Evolutionary conservation across 2,329 filamentous ascomycete genomes (phyloP).

Genomic region (Bipolaris sorokiniana): DNA sequence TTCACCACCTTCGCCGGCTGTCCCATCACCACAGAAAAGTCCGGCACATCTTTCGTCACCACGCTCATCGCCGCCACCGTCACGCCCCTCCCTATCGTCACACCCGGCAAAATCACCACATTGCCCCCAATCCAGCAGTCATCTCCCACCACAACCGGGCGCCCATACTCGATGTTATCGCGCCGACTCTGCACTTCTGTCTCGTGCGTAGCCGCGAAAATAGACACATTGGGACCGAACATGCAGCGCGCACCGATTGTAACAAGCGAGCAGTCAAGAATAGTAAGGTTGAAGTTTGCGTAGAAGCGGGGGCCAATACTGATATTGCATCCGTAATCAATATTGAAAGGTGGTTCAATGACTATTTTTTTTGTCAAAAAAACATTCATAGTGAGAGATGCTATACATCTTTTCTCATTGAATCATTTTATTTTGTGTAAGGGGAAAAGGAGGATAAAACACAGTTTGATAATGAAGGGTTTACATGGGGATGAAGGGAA

Average conservation of each 20-base stretch:
- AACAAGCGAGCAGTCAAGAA: constrained; percentile 60
- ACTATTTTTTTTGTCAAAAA: constrained; percentile 21
- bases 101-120: constrained; percentile 69
- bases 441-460: too few relatives aligned
- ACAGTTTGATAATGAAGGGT: too few relatives aligned
- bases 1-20: constrained; percentile 68
- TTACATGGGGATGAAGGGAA: too few relatives aligned
- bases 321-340: constrained; percentile 72
- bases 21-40: constrained; percentile 66
- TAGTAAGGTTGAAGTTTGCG: constrained; percentile 63
- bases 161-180: constrained; percentile 58
- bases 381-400: too few relatives aligned
- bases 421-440: too few relatives aligned
- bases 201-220: constrained; percentile 61
- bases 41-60: constrained; percentile 77
- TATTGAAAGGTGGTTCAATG: constrained; percentile 66
- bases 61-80: constrained; percentile 82
- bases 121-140: constrained; percentile 57
- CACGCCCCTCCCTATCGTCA: constrained; percentile 76
- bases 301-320: constrained; percentile 68
- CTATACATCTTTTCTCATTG: too few relatives aligned
- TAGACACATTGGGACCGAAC: constrained; percentile 60
- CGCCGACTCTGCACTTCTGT: constrained; percentile 55
- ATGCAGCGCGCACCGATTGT: constrained; percentile 60
- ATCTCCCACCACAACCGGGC: constrained; percentile 56